These are phyloP conservation scores for Leishmania tarentolae DNA, from an alignment of 208 protist genomes.

Conservation along the genomic window DNA sequence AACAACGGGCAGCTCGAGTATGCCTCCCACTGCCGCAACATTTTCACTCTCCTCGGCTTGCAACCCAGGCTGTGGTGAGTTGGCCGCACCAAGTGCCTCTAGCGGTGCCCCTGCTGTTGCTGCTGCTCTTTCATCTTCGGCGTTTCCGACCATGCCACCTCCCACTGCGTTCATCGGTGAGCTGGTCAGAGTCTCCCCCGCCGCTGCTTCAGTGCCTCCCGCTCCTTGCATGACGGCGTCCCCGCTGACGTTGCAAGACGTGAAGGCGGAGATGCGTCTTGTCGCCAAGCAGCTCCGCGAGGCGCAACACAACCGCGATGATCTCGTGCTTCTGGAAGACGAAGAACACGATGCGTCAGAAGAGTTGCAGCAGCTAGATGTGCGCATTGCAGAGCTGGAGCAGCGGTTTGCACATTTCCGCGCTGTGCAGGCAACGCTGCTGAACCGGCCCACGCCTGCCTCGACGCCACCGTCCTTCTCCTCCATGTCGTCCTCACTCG, in stretches of 20 bases:
- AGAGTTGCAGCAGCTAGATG: slow-evolving; percentile 48
- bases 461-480: slow-evolving; percentile 19
- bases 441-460: slow-evolving; percentile 38
- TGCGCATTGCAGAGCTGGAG: slow-evolving; percentile 48
- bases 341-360: slow-evolving; percentile 60
- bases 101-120: background rate
- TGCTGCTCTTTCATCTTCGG: background rate
- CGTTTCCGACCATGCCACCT: background rate
- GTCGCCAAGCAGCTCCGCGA: slow-evolving; percentile 48
- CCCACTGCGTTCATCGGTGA: background rate
- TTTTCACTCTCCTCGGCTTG: background rate
- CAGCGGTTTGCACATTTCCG: slow-evolving; percentile 49
- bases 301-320: slow-evolving; percentile 65
- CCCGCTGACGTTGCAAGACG: slow-evolving; percentile 26
- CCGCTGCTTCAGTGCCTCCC: background rate
- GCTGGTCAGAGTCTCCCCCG: background rate
- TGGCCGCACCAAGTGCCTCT: background rate
- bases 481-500: slow-evolving; percentile 31
- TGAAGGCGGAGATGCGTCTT: slow-evolving; percentile 54
- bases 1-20: background rate
- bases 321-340: slow-evolving; percentile 71
- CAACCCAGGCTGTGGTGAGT: background rate
- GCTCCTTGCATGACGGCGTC: slow-evolving; percentile 3
- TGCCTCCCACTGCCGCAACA: background rate
- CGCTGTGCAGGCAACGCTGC: slow-evolving; percentile 41